Evolutionary conservation across 164 flowering plant species (phyloP).

Genomic region (Berberis thunbergii): DNA sequence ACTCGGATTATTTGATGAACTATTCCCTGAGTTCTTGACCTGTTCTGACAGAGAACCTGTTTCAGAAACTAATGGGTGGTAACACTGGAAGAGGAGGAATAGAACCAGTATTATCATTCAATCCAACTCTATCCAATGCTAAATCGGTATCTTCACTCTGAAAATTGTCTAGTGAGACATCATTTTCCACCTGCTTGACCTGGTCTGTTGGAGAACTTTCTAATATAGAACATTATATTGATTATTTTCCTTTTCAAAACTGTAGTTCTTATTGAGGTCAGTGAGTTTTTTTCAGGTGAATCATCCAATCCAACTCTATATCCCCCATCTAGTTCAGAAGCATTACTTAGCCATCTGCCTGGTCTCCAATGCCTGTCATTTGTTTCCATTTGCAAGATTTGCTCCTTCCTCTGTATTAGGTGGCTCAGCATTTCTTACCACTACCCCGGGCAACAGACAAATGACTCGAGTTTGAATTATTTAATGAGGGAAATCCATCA

Average conservation of each 20-base stretch:
- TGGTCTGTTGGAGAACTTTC: constrained; percentile 20
- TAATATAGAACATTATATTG: constrained; percentile 12
- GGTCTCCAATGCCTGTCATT: constrained; percentile 5
- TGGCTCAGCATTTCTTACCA: constrained; percentile 7
- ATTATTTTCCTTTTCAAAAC: constrained; percentile 8
- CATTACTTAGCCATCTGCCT: constrained; percentile 2
- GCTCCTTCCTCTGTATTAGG: constrained; percentile 6
- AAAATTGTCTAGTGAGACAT: constrained; percentile 9
- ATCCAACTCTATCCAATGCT: no score
- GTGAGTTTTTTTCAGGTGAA: constrained; percentile 8
- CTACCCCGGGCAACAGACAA: constrained; percentile 7
- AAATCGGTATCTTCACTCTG: constrained; percentile 2
- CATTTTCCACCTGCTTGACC: constrained; percentile 15
- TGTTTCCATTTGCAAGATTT: constrained; percentile 4
- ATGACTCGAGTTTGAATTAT: constrained; percentile 14
- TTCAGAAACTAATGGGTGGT: constrained; percentile 6
- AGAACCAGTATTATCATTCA: constrained; percentile 1
- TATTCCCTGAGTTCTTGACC: no score
- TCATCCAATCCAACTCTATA: constrained; percentile 14
- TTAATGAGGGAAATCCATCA: constrained; percentile 18
- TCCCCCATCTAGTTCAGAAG: constrained; percentile 20
- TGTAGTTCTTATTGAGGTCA: constrained; percentile 8
- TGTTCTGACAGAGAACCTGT: neutral
- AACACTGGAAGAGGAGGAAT: constrained; percentile 8
- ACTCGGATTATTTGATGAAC: constrained; percentile 4